Percentiles rank a stretch among this genome's conserved stretches.
These are phyloP conservation scores for Eugenia klotzschiana DNA, from an alignment of 441 rosid genomes.

Conservation along the genomic window DNA sequence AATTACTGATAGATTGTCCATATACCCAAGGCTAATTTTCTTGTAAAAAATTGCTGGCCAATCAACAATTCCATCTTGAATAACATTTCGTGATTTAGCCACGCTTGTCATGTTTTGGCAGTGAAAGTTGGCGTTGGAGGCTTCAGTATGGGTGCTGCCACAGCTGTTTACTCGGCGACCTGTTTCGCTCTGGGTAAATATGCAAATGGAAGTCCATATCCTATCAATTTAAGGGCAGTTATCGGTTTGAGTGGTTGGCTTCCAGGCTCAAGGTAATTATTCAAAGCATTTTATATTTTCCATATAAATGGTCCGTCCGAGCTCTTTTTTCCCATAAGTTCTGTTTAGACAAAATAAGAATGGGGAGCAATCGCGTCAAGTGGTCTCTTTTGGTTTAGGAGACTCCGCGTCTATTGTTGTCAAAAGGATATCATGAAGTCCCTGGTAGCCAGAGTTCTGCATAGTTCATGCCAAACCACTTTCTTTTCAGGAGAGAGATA, in stretches of 20 bases:
- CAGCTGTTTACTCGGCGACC: constrained; percentile 50
- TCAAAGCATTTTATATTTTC: not conserved
- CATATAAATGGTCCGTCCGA: not conserved
- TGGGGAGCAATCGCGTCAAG: not conserved
- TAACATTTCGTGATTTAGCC: not conserved
- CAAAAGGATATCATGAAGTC: not conserved
- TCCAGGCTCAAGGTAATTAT: constrained; percentile 45
- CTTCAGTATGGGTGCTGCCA: constrained; percentile 62
- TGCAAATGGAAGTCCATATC: constrained; percentile 38
- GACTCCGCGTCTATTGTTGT: not conserved
- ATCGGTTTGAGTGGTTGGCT: constrained; percentile 72
- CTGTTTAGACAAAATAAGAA: not conserved
- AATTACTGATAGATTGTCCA: not conserved
- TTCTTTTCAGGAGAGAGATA: not conserved
- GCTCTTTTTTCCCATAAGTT: not conserved
- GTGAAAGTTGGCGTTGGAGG: constrained; percentile 60
- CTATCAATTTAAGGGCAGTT: constrained; percentile 37
- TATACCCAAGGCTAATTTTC: not conserved
- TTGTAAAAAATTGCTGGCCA: not conserved
- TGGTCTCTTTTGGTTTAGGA: not conserved
- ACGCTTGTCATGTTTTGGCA: constrained; percentile 2
- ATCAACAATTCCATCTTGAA: not conserved
- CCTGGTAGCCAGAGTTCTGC: not conserved
- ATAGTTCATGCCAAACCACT: not conserved
- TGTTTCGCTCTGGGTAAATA: constrained; percentile 41